These are phyloP conservation scores for Stentor roeselii DNA, from an alignment of 73 alveolate genomes.

Conservation along the genomic window DNA sequence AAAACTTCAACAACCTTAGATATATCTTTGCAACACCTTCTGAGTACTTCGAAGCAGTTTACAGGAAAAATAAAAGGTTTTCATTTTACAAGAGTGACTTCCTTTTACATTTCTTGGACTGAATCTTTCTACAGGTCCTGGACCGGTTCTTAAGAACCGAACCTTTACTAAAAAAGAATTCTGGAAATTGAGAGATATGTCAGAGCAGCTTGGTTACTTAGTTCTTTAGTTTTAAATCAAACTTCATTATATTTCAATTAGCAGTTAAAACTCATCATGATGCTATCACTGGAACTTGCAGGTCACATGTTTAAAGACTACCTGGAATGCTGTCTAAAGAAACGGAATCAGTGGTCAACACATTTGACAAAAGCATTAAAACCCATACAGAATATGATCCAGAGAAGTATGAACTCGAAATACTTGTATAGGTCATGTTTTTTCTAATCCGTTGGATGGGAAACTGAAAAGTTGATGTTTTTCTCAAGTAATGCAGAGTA, in stretches of 20 bases:
- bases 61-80: background rate
- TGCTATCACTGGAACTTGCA: conserved; percentile 69
- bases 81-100: conserved; percentile 49
- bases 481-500: background rate
- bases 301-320: conserved; percentile 40
- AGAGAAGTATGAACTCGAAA: background rate
- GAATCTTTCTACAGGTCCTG: conserved; percentile 23
- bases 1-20: background rate
- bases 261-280: conserved; percentile 52
- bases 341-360: background rate
- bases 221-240: background rate
- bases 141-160: conserved; percentile 40
- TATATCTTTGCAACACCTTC: conserved; percentile 31
- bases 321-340: conserved; percentile 11
- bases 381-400: background rate
- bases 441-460: background rate
- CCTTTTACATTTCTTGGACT: conserved; percentile 25
- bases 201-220: conserved; percentile 24
- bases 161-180: conserved; percentile 38
- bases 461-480: background rate
- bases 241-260: conserved; percentile 4
- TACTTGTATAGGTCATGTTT: background rate
- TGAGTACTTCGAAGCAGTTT: conserved; percentile 37
- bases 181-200: conserved; percentile 14
- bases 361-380: background rate